A percentile compares a stretch with the other conserved stretches of the same genome.
phyloP scores from a whole-genome alignment of 169 alveolate species.

The Plasmodium malariae region DNA sequence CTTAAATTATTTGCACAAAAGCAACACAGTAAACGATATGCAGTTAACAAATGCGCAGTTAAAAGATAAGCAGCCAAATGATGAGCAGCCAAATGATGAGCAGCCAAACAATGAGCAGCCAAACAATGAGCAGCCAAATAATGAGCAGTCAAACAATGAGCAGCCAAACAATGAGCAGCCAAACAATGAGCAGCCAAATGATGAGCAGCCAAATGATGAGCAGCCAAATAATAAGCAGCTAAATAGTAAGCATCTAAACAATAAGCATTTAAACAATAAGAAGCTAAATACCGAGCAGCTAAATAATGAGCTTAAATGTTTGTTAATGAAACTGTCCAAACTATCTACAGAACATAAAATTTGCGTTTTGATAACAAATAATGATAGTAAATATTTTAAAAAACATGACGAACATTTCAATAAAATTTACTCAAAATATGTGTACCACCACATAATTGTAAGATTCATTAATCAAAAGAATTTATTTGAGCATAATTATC shows the following conservation, averaged over 20 bases:
- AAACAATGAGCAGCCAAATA: background rate
- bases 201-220: background rate
- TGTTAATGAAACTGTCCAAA: slow-evolving; percentile 16
- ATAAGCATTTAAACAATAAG: background rate
- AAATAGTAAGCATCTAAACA: background rate
- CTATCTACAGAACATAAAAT: slow-evolving; percentile 39
- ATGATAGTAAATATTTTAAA: slow-evolving; percentile 39
- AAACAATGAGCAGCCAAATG: background rate
- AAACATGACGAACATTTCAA: slow-evolving; percentile 24
- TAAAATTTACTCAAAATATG: slow-evolving; percentile 25
- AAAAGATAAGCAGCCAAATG: background rate
- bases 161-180: background rate
- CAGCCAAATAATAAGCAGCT: background rate
- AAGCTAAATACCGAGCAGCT: background rate
- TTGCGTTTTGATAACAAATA: slow-evolving; percentile 44
- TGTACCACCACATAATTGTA: slow-evolving; percentile 26
- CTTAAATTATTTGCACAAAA: slow-evolving; percentile 31
- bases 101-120: background rate
- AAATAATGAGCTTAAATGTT: background rate
- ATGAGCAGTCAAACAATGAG: background rate
- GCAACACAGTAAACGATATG: background rate
- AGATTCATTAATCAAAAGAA: slow-evolving; percentile 37
- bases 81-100: background rate
- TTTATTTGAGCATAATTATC: slow-evolving; percentile 30
- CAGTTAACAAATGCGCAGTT: background rate